phyloP scores from a whole-genome alignment of 2,329 filamentous ascomycete genomes.

The Diaporthe ilicicola region DNA sequence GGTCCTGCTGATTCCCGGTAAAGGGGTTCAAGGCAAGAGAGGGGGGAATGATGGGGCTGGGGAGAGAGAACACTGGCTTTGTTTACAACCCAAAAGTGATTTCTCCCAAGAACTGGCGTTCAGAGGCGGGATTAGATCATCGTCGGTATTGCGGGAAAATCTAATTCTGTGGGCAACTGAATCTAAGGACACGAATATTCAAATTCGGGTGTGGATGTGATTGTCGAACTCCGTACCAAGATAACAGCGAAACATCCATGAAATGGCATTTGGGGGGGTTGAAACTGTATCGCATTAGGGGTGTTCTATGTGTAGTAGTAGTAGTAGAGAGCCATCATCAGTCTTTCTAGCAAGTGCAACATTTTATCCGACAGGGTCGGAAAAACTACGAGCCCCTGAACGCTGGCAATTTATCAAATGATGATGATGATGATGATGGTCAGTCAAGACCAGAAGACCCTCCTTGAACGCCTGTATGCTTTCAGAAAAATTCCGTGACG shows the following conservation, averaged over 20 bases:
- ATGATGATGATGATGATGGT: constrained; percentile 22
- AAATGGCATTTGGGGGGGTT: neutral
- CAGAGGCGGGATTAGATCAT: constrained; percentile 30
- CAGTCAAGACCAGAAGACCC: constrained; percentile 26
- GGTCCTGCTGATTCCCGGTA: neutral
- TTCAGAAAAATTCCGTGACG: constrained; percentile 28
- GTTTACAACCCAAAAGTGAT: constrained; percentile 29
- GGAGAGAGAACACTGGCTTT: constrained; percentile 20
- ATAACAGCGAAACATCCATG: neutral
- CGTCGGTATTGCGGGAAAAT: constrained; percentile 29
- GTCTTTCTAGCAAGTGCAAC: constrained; percentile 32
- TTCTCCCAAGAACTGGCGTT: constrained; percentile 31
- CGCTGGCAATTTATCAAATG: constrained; percentile 28
- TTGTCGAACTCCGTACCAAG: neutral
- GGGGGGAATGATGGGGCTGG: neutral
- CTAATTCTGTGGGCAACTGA: constrained; percentile 31
- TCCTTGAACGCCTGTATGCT: constrained; percentile 49
- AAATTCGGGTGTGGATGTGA: neutral
- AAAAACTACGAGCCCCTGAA: constrained; percentile 26
- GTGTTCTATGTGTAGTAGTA: constrained; percentile 30
- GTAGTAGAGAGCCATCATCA: constrained; percentile 31
- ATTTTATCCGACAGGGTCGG: constrained; percentile 19
- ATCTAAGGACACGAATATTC: neutral
- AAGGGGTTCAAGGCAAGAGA: neutral
- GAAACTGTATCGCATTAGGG: constrained; percentile 31